Evolutionary conservation across 2,329 filamentous ascomycete species (phyloP), one percentile per base, ranked within the genome.

Genomic region (Cordyceps javanica): DNA sequence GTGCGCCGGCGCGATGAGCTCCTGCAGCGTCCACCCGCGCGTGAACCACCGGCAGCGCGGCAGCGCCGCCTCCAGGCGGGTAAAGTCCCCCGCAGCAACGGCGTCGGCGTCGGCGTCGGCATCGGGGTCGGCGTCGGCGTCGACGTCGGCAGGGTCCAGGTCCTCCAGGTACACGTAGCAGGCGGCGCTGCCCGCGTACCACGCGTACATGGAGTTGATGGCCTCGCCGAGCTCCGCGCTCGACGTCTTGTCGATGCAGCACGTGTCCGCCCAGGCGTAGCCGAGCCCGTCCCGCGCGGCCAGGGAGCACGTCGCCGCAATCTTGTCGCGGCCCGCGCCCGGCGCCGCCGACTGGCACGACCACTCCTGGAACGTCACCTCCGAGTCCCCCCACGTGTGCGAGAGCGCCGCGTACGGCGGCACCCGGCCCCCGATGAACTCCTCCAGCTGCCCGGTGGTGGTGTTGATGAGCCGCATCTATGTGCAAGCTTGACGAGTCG

Each of bases 181-280:
- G 34, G 4, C 6, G 13, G 7, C 7, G 7, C 8, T 13, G 34
- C 14, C 34, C 13, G 4, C 4, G 13, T 36, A 36, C 34, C 34
- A 36, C 4, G 4, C 13, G 13, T 11, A 36, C 34, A 36, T 36
- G 34, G 7, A 9, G 55, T 68, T 67, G 57, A 67, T 62, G 9
- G 64, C 61, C 48, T 67, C 64, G 16, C 62, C 62, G 23, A 68
- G 38, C 42, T 68, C 67, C n/a, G 63, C 55, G 9, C 59, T 59
- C n/a, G 57, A 64, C 13, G 60, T 64, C 49, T 66, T 65, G 59
- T 69, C 66, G 55, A 69, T 66, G 39, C 67, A 69, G 41, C 65
- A 66, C 8, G 34, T 36, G 13, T 36, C 34, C 30, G 30, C 13
- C 67, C 68, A 69, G 1, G 63, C 61, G 58, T 64, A 68, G 5